Percentiles rank a stretch among this genome's conserved stretches.
phyloP scores from a whole-genome alignment of 2,329 filamentous ascomycete species.

The Botrytis medusae region DNA sequence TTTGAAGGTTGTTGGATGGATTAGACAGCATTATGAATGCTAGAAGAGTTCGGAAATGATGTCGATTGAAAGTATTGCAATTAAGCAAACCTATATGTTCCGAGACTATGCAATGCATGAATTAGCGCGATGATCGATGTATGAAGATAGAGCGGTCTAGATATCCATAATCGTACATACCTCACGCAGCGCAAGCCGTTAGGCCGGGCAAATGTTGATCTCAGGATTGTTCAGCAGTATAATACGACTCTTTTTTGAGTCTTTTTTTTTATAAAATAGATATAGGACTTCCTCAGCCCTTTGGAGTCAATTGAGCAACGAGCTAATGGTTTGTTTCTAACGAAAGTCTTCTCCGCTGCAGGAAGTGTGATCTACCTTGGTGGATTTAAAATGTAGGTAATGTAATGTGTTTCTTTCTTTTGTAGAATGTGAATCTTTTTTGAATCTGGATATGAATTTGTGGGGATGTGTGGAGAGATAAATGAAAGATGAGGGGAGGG shows the following conservation, averaged over 20 bases:
- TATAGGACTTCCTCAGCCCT: conserved; percentile 36
- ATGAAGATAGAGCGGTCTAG: conserved; percentile 18
- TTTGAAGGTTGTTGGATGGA: conserved; percentile 69
- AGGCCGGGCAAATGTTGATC: conserved; percentile 64
- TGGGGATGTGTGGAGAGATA: conserved; percentile 20
- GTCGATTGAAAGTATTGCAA: conserved; percentile 50
- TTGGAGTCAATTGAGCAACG: conserved; percentile 21
- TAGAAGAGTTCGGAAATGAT: conserved; percentile 66
- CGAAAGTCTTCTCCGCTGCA: conserved; percentile 15
- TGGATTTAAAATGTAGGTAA: not conserved
- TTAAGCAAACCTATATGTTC: conserved; percentile 52
- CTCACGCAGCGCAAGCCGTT: conserved; percentile 84
- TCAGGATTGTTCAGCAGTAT: conserved; percentile 50
- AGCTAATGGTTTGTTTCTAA: conserved; percentile 1
- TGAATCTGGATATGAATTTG: not conserved
- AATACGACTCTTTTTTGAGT: conserved; percentile 42
- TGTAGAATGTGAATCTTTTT: not conserved
- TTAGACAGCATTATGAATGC: conserved; percentile 78
- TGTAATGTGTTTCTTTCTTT: not conserved
- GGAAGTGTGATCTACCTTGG: conserved; percentile 6
- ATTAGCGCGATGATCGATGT: conserved; percentile 6
- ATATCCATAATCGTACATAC: conserved; percentile 46
- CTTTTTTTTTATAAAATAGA: conserved; percentile 24
- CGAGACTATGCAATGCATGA: conserved; percentile 43
- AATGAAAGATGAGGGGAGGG: not conserved